Percentiles rank a stretch among this genome's conserved stretches.
Evolutionary conservation across 1,284 basidiomycete species (phyloP).

Genomic region (Naganishia sp.): DNA sequence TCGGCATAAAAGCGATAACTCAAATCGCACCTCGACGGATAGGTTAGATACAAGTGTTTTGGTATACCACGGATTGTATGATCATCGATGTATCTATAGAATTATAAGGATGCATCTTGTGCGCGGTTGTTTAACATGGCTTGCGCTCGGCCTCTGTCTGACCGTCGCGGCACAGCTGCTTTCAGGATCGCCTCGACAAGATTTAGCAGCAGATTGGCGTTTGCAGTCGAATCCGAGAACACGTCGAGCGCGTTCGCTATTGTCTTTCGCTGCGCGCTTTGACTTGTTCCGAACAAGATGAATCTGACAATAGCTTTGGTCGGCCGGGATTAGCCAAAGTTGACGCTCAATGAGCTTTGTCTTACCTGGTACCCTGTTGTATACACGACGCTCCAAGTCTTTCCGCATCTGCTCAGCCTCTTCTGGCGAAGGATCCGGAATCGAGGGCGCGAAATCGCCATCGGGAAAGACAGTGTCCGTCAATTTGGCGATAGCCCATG

Average conservation of each 20-base stretch:
- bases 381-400: slow-evolving; percentile 37
- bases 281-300: slow-evolving; percentile 2
- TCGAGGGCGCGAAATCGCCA: slow-evolving; percentile 44
- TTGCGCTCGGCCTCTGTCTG: no score
- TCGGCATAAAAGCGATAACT: slow-evolving; percentile 7
- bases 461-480: slow-evolving; percentile 47
- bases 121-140: not conserved
- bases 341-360: not conserved
- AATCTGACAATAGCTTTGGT: not conserved
- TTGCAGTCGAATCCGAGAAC: slow-evolving; percentile 43
- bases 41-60: not conserved
- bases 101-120: slow-evolving; percentile 3
- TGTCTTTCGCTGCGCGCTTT: slow-evolving; percentile 16
- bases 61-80: no score
- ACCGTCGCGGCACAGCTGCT: slow-evolving; percentile 34
- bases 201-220: slow-evolving; percentile 47
- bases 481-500: slow-evolving; percentile 33
- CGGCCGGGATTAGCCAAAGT: not conserved
- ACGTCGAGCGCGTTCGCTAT: slow-evolving; percentile 36
- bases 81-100: slow-evolving; percentile 23
- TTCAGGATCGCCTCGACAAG: slow-evolving; percentile 41
- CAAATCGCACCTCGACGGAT: not conserved
- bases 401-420: slow-evolving; percentile 38
- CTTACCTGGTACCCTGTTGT: slow-evolving; percentile 40
- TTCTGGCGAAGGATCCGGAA: slow-evolving; percentile 44